Percentiles rank a stretch among this genome's conserved stretches.
Evolutionary conservation across 2,329 filamentous ascomycete genomes (phyloP).

Genomic region (Calonectria montana): DNA sequence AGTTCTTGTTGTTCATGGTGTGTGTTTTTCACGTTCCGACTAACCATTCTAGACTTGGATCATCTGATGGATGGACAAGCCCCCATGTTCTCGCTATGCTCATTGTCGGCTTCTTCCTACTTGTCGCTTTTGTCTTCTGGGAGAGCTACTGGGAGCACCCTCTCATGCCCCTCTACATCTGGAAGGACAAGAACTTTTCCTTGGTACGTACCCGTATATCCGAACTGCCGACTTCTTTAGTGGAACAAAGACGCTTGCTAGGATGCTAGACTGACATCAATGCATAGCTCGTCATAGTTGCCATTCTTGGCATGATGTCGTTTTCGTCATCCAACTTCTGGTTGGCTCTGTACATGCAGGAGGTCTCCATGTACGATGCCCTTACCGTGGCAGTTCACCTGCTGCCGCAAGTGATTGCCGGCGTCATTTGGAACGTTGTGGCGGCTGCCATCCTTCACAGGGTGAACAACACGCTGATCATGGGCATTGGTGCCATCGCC

Average conservation of each 20-base stretch:
- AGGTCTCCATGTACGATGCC: constrained; percentile 62
- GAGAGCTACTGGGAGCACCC: constrained; percentile 64
- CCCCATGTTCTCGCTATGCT: constrained; percentile 72
- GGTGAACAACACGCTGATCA: constrained; percentile 73
- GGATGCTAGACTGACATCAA: constrained; percentile 9
- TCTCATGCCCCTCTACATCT: constrained; percentile 66
- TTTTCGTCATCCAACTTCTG: constrained; percentile 73
- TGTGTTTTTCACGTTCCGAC: background rate
- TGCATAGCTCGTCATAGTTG: constrained; percentile 62
- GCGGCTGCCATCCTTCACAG: constrained; percentile 71
- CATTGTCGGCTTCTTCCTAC: constrained; percentile 66
- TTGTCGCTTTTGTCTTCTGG: constrained; percentile 71
- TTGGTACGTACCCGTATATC: constrained; percentile 54
- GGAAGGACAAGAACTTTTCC: constrained; percentile 73
- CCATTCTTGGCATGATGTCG: constrained; percentile 71
- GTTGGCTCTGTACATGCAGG: constrained; percentile 74
- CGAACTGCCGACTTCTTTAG: background rate
- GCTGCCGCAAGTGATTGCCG: constrained; percentile 73
- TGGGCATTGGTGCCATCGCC: constrained; percentile 56
- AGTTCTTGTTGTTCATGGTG: constrained; percentile 39
- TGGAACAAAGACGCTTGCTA: background rate
- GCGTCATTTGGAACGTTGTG: constrained; percentile 71
- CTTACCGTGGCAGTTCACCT: constrained; percentile 71
- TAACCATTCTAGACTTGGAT: constrained; percentile 60
- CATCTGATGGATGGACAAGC: constrained; percentile 71